phyloP scores from a whole-genome alignment of 2,329 filamentous ascomycete species.

The Cordyceps militaris region DNA sequence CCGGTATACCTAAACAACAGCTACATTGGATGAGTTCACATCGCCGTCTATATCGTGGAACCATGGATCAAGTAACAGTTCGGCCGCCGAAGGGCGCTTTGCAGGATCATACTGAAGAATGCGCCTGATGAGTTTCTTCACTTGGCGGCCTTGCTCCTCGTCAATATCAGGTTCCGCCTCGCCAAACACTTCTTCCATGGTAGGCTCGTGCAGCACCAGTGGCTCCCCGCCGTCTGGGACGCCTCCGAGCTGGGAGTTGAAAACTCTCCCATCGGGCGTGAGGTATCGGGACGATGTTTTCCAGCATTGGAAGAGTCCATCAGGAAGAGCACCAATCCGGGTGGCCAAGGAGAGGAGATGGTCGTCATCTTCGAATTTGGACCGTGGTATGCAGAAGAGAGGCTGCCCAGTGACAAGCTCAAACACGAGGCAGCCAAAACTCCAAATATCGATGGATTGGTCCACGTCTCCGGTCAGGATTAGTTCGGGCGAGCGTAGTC shows the following conservation, averaged over 20 bases:
- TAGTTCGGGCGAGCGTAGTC: conserved; percentile 24
- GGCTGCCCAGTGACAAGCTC: conserved; percentile 24
- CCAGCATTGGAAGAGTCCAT: neutral
- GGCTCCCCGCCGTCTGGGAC: conserved; percentile 17
- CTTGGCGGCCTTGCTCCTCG: conserved; percentile 19
- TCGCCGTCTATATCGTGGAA: neutral
- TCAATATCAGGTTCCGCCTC: conserved; percentile 18
- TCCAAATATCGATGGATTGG: conserved; percentile 23
- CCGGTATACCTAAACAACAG: neutral
- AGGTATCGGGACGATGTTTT: conserved; percentile 16
- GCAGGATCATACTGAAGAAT: conserved; percentile 26
- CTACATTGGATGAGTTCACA: neutral
- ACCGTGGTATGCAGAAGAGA: conserved; percentile 9
- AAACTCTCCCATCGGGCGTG: conserved; percentile 20
- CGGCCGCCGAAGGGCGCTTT: conserved; percentile 22
- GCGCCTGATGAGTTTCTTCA: conserved; percentile 23
- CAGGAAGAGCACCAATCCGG: neutral
- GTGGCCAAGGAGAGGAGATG: neutral
- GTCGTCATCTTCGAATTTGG: neutral
- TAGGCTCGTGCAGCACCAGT: conserved; percentile 19
- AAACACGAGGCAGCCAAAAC: conserved; percentile 26
- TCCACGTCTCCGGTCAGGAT: conserved; percentile 20
- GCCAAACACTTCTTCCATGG: conserved; percentile 23
- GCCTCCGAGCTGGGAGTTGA: conserved; percentile 22
- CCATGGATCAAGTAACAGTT: conserved; percentile 17